phyloP scores from a whole-genome alignment of 2,329 filamentous ascomycete genomes.

The Alternaria angustiovoidea region DNA sequence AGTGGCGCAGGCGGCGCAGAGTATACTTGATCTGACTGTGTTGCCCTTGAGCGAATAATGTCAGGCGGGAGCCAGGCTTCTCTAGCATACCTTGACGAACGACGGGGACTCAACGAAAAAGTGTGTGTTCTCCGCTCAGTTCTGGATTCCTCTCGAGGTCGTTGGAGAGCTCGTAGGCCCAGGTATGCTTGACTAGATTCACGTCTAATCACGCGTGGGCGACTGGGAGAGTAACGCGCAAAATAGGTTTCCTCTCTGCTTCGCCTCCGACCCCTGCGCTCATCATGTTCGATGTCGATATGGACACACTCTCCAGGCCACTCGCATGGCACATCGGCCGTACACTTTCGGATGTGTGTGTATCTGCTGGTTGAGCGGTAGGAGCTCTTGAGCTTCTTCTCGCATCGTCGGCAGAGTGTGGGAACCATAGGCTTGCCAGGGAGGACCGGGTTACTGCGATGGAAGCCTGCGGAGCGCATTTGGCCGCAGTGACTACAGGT shows the following conservation, averaged over 20 bases:
- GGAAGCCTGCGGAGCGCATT: constrained; percentile 46
- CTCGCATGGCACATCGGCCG: constrained; percentile 35
- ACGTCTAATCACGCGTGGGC: constrained; percentile 24
- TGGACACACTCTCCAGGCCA: constrained; percentile 33
- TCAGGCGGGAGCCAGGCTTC: constrained; percentile 30
- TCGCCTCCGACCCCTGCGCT: constrained; percentile 34
- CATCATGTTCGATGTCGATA: constrained; percentile 26
- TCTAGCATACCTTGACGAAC: constrained; percentile 24
- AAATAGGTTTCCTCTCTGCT: constrained; percentile 31
- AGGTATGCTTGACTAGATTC: constrained; percentile 32
- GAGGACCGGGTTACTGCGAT: constrained; percentile 47
- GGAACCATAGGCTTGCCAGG: constrained; percentile 38
- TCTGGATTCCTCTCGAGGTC: constrained; percentile 18
- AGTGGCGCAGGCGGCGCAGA: constrained; percentile 6
- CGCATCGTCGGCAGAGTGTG: constrained; percentile 43
- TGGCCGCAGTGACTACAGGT: constrained; percentile 46
- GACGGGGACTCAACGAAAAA: constrained; percentile 33
- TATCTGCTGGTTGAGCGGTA: constrained; percentile 26
- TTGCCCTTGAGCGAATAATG: constrained; percentile 19
- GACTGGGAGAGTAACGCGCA: constrained; percentile 27
- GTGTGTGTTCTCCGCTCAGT: constrained; percentile 22
- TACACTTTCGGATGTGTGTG: constrained; percentile 31
- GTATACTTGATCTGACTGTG: constrained; percentile 3
- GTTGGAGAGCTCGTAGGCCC: constrained; percentile 36
- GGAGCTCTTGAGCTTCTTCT: constrained; percentile 31